Evolutionary conservation across 768 basidiomycete genomes (phyloP).

Genomic region (Trametes elegans): DNA sequence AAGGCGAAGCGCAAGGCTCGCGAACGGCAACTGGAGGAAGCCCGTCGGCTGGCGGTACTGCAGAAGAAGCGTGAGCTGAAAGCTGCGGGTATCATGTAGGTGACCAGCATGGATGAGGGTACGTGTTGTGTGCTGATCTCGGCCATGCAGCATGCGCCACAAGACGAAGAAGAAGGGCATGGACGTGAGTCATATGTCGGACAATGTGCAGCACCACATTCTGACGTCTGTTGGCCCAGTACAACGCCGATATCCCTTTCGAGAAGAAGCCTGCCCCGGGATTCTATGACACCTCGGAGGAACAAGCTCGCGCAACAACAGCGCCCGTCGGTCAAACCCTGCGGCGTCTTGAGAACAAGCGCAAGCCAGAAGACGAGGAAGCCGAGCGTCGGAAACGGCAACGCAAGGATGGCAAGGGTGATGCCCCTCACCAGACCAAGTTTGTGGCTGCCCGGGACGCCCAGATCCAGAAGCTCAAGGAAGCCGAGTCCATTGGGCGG

Average conservation of each 20-base stretch:
- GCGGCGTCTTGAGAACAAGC: slow-evolving; percentile 92
- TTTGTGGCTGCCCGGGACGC: slow-evolving; percentile 97
- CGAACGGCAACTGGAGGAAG: slow-evolving; percentile 96
- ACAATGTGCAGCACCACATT: background rate
- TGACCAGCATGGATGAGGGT: too few relatives aligned
- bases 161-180: slow-evolving; percentile 97
- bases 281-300: slow-evolving; percentile 96
- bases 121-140: too few relatives aligned
- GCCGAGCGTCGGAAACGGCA: slow-evolving; percentile 90
- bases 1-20: slow-evolving; percentile 99
- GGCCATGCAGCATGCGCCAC: slow-evolving; percentile 68
- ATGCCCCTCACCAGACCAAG: slow-evolving; percentile 75
- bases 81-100: slow-evolving; percentile 90
- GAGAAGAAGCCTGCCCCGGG: slow-evolving; percentile 95
- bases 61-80: slow-evolving; percentile 99
- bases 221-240: slow-evolving; percentile 46
- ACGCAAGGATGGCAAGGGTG: slow-evolving; percentile 61
- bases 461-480: slow-evolving; percentile 96
- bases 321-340: slow-evolving; percentile 91
- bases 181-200: slow-evolving; percentile 62
- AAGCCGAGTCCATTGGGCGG: slow-evolving; percentile 92
- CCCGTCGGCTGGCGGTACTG: slow-evolving; percentile 86
- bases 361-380: slow-evolving; percentile 91
- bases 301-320: slow-evolving; percentile 80
- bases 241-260: slow-evolving; percentile 98